Evolutionary conservation across 108 stramenopile genomes (phyloP).

Genomic region (Pseudonitzschia multiseries): DNA sequence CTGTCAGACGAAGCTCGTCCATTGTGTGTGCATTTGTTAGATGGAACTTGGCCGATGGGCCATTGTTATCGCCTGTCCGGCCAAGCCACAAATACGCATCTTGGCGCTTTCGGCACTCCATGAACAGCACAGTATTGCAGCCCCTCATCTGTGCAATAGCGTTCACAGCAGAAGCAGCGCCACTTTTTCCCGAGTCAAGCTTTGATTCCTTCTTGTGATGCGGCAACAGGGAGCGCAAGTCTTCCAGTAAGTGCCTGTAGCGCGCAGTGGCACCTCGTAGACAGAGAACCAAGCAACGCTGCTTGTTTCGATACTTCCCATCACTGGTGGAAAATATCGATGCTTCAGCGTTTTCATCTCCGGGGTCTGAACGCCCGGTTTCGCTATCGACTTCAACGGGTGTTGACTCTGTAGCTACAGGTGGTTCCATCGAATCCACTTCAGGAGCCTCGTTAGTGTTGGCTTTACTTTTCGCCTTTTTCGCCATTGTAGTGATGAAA

Average conservation of each 20-base stretch:
- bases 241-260: slow-evolving; percentile 96
- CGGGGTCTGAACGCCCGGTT: background rate
- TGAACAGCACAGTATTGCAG: slow-evolving; percentile 92
- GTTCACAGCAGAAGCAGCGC: slow-evolving; percentile 84
- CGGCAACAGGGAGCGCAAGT: slow-evolving; percentile 91
- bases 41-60: slow-evolving; percentile 95
- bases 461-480: background rate
- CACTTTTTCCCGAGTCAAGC: slow-evolving; percentile 78
- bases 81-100: slow-evolving; percentile 97
- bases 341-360: background rate
- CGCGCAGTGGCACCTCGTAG: slow-evolving; percentile 95
- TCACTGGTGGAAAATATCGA: slow-evolving; percentile 37
- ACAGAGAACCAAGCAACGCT: slow-evolving; percentile 93
- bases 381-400: background rate
- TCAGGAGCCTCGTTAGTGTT: background rate
- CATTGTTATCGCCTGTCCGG: slow-evolving; percentile 53
- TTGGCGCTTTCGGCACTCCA: slow-evolving; percentile 94
- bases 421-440: background rate
- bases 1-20: slow-evolving; percentile 98
- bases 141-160: slow-evolving; percentile 95
- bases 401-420: background rate
- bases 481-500: background rate
- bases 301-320: slow-evolving; percentile 94
- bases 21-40: slow-evolving; percentile 98
- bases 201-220: slow-evolving; percentile 98